Conservation (phyloP, 2,329 filamentous ascomycete genomes). For the Aspergillus aculeatinus region DNA sequence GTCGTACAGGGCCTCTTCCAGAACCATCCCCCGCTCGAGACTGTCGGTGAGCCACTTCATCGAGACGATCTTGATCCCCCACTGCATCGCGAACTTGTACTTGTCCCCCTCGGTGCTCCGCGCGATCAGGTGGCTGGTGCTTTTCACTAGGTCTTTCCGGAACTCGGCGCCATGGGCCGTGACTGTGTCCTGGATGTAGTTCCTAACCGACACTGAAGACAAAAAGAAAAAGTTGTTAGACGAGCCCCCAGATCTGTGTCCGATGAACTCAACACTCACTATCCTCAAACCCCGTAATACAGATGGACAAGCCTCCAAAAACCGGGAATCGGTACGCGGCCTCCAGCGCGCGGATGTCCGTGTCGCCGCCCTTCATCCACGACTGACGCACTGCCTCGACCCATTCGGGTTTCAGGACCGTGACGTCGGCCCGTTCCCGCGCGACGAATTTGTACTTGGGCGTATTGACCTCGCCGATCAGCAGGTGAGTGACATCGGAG, state of each 20-base stretch:
- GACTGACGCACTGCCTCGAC: constrained; percentile 73
- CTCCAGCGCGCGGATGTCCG: constrained; percentile 71
- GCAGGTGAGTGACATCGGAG: constrained; percentile 90
- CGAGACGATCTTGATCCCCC: constrained; percentile 77
- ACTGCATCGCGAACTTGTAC: constrained; percentile 80
- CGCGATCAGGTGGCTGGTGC: constrained; percentile 84
- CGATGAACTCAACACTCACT: constrained; percentile 43
- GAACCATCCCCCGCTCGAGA: constrained; percentile 79
- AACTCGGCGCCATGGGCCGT: constrained; percentile 75
- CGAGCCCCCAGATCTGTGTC: background rate
- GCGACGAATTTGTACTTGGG: constrained; percentile 96
- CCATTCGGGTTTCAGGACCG: constrained; percentile 79
- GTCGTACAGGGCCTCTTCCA: constrained; percentile 84
- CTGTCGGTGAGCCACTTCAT: constrained; percentile 84
- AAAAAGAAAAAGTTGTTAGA: background rate
- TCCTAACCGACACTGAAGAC: constrained; percentile 60
- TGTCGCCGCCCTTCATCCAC: constrained; percentile 77
- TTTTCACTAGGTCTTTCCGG: constrained; percentile 80
- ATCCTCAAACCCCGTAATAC: constrained; percentile 69
- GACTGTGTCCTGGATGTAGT: constrained; percentile 67
- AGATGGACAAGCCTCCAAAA: constrained; percentile 59
- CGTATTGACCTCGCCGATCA: constrained; percentile 85
- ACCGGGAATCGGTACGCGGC: constrained; percentile 48
- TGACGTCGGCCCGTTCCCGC: constrained; percentile 80
- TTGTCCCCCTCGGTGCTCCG: constrained; percentile 79